Base-by-base conservation (phyloP, 108 stramenopile species). In the Pseudonitzschia delicatissima region DNA sequence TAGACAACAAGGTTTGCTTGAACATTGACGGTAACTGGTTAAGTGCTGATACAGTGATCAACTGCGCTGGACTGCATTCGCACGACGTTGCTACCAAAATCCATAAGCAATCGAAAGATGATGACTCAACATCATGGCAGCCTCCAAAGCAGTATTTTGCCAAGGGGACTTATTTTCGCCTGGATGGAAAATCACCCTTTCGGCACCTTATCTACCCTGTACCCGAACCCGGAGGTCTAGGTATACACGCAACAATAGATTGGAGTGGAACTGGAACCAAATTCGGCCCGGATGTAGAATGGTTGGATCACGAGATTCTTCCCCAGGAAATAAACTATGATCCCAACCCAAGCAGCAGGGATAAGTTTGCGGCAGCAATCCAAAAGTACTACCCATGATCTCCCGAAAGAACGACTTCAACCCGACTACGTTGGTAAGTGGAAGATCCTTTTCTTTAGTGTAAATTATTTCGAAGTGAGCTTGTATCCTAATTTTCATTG, bases 201-300 rank as follows among this genome's bases (percentile, higher is more conserved):
- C 57, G 48, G 44, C 81, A 82, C 18, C 77, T 94, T 51, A 72
- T 94, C 39, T 94, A 94, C 73, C 93, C 93, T 17, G 68, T 91
- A 1, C 93, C 93, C 4, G 89, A 89, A 62, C 76, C 81, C 23
- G 93, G 88, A 51, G 88, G 92, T 11, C 66, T 94, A 26, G 93
- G 93, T 26, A 81, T 94, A 1, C 93, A 94, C 82, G 90, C 93
- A 9, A 94, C 90, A 18, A 69, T 94, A 21, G 93, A 94, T 68
- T 69, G 80, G 67, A 62, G 59, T 23, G 83, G 83, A 15, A 69
- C 73, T 33, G 58, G 73, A 8, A 76, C 79, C 58, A 83, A 82
- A 52, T 94, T 94, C 70, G 93, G 93, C 27, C 93, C 93, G 1
- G 88, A 94, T 68, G 88, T 91, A 0, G 81, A 94, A 69, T 94